A percentile compares a stretch with the other conserved stretches of the same genome.
These are phyloP conservation scores for Carex littledalei DNA, from an alignment of 176 grass and related monocot species.

Conservation along the genomic window DNA sequence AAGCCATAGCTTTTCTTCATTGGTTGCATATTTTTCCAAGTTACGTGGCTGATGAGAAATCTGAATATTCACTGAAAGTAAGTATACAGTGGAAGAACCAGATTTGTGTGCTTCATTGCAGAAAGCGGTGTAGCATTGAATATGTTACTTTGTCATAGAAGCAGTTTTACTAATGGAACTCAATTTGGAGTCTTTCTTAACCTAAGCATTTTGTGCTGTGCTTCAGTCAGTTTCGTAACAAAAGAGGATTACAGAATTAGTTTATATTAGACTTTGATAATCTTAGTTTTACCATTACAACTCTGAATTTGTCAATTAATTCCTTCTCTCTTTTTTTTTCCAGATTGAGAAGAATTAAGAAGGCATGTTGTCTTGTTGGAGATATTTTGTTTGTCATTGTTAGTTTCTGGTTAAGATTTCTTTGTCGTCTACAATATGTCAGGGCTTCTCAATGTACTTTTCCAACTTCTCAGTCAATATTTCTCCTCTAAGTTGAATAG, in stretches of 20 bases:
- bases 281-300: not conserved
- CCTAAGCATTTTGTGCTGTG: not conserved
- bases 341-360: conserved; percentile 34
- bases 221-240: not conserved
- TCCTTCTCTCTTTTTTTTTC: conserved; percentile 26
- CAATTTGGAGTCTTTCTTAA: not conserved
- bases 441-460: conserved; percentile 66
- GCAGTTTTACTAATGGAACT: not conserved
- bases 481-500: not conserved
- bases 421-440: conserved; percentile 42
- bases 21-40: not conserved
- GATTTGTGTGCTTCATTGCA: not conserved
- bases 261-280: not conserved
- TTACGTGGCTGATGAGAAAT: not conserved
- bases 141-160: not conserved
- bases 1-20: not conserved
- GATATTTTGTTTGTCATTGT: conserved; percentile 39
- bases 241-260: not conserved
- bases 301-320: conserved; percentile 14
- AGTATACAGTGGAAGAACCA: not conserved
- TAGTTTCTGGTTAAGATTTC: conserved; percentile 25
- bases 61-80: not conserved
- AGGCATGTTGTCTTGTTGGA: conserved; percentile 26
- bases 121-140: not conserved
- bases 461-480: conserved; percentile 23